Percentiles rank a stretch among this genome's conserved stretches.
These are phyloP conservation scores for Dissophora globulifera DNA, from an alignment of 192 early-diverging fungal genomes.

Conservation along the genomic window DNA sequence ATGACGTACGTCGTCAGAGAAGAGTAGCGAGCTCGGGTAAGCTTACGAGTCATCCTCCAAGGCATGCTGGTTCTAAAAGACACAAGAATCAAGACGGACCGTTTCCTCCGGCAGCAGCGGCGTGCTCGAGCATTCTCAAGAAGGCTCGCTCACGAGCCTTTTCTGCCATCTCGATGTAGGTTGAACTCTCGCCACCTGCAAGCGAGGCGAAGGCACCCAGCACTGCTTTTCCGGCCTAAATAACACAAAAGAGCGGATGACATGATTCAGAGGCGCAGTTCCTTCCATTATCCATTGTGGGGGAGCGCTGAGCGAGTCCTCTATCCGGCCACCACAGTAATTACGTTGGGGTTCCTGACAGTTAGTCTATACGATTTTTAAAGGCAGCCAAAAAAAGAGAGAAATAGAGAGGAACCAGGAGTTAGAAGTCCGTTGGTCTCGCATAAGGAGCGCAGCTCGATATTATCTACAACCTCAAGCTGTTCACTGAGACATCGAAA, in stretches of 20 bases:
- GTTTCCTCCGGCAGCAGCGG: constrained; percentile 36
- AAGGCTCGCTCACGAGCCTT: constrained; percentile 43
- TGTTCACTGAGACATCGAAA: no score
- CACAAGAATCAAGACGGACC: constrained; percentile 2
- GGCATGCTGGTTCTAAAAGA: no score
- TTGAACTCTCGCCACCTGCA: constrained; percentile 35
- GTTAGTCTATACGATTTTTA: constrained; percentile 16
- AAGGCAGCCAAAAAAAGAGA: not conserved
- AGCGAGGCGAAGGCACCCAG: constrained; percentile 25
- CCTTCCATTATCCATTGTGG: no score
- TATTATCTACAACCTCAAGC: no score
- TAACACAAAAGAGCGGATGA: not conserved
- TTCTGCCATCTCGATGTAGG: constrained; percentile 45
- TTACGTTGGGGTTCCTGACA: constrained; percentile 47
- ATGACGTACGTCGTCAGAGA: not conserved
- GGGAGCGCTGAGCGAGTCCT: not conserved
- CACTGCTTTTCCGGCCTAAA: constrained; percentile 32
- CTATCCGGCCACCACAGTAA: no score
- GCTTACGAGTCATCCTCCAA: no score
- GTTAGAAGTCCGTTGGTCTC: no score
- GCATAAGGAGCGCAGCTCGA: no score
- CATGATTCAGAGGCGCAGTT: no score
- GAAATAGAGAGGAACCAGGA: not conserved
- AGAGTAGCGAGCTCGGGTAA: not conserved
- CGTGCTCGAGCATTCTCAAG: constrained; percentile 37